phyloP scores from a whole-genome alignment of 208 protist genomes.

The Leishmania tarentolae region DNA sequence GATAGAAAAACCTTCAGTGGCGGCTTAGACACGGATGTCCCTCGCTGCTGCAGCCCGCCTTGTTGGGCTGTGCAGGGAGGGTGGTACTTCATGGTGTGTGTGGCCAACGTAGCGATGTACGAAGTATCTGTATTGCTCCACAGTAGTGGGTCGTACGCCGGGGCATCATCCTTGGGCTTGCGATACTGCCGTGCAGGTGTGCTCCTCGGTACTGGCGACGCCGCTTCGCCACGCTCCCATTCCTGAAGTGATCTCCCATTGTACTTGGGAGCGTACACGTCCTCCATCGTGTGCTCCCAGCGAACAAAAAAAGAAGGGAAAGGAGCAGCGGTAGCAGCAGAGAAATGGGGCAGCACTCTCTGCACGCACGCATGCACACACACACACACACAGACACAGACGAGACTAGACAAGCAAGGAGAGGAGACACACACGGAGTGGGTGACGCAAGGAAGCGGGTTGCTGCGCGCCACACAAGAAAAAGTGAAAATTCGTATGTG shows the following conservation, averaged over 20 bases:
- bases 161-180: conserved; percentile 63
- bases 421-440: neutral
- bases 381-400: neutral
- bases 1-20: conserved; percentile 12
- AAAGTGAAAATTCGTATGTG: neutral
- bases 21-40: neutral
- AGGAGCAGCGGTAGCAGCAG: neutral
- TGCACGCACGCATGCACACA: neutral
- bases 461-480: neutral
- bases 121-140: conserved; percentile 61
- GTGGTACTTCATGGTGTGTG: conserved; percentile 32
- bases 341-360: neutral
- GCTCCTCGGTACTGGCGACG: neutral
- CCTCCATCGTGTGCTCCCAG: neutral
- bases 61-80: neutral
- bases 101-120: conserved; percentile 50
- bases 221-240: conserved; percentile 1
- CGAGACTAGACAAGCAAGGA: too few species aligned
- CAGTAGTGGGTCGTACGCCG: conserved; percentile 55
- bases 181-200: conserved; percentile 19
- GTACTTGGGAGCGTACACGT: neutral
- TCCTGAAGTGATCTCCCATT: neutral
- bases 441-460: neutral
- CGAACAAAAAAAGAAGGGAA: neutral
- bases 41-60: neutral